Evolutionary conservation across 257 asterid species (phyloP).

Genomic region (Primulina huaijiensis): DNA sequence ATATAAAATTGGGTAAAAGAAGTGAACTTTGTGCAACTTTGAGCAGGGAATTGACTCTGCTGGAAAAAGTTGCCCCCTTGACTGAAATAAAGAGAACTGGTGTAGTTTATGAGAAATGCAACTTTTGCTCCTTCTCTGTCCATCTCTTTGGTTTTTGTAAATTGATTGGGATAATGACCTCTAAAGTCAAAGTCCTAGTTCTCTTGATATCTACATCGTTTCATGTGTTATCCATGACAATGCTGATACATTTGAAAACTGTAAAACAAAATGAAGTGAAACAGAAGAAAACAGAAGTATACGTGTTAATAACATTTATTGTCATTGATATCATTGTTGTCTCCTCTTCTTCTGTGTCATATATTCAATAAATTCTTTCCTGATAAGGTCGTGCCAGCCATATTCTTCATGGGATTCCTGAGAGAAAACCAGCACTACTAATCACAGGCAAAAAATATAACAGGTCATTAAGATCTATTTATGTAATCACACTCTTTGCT

Average conservation of each 20-base stretch:
- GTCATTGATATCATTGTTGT: slow-evolving; percentile 99
- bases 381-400: slow-evolving; percentile 87
- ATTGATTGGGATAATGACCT: not conserved
- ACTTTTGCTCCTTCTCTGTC: not conserved
- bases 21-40: not conserved
- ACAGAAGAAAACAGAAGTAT: not conserved
- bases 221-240: not conserved
- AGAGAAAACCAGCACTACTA: slow-evolving; percentile 17
- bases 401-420: slow-evolving; percentile 92
- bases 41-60: not conserved
- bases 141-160: not conserved
- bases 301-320: slow-evolving; percentile 53
- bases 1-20: not conserved
- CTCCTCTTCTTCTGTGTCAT: slow-evolving; percentile 98
- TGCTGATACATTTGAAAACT: not conserved
- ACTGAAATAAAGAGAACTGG: not conserved
- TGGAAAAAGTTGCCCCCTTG: not conserved
- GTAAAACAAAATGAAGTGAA: not conserved
- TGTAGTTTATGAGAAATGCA: not conserved
- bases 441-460: not conserved
- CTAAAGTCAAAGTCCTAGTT: not conserved
- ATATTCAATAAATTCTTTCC: slow-evolving; percentile 84
- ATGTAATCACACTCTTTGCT: slow-evolving; percentile 60
- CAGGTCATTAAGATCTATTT: not conserved
- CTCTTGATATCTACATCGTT: not conserved